Base-by-base conservation (phyloP, 2,329 filamentous ascomycete genomes). In the Alternaria brassicicola region DNA sequence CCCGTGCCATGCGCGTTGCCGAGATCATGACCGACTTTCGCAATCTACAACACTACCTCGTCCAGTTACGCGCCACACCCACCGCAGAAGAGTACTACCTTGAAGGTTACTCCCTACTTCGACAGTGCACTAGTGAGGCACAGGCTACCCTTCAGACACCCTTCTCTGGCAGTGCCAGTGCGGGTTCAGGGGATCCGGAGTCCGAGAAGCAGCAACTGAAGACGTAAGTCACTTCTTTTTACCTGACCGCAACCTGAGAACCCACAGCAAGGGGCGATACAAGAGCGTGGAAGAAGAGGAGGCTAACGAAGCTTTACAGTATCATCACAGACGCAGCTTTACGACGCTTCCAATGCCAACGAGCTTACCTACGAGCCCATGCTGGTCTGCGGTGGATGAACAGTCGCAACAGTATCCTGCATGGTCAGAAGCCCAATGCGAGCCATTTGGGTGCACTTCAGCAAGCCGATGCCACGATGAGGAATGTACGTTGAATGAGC, bases 1-100 rank as follows among this genome's bases (percentile, higher is more conserved):
- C 85, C 57, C 84, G 86, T 69, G 86, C 86, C 48, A 79, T 88
- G 73, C 83, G 86, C 65, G 78, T 89, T 64, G 80, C 85, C 45
- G 86, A 89, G 74, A 82, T 89, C 70, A 86, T 89, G 78, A 83
- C 83, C 62, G 86, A 89, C 76, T 89, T 86, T 71, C 84, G 86
- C 52, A 86, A 84, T 55, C 76, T 88, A 4, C 84, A 88, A 63
- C 75, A 83, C 61, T 85, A 87, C 70, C 85, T 88, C 55, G 80
- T 82, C 28, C 80, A 85, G 59, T 80, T 86, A 57, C 81, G 82
- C 57, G 78, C 81, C 26, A 79, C 80, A 19, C 80, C 82, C 28
- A 79, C 82, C 4, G 77, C 82, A 38, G 83, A 85, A 52, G 84
- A 87, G 62, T 83, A 83, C 71, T 81, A 85, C 65, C 82, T 86